A percentile compares a stretch with the other conserved stretches of the same genome.
These are phyloP conservation scores for Cystofilobasidium macerans DNA, from an alignment of 768 basidiomycete genomes.

Conservation along the genomic window DNA sequence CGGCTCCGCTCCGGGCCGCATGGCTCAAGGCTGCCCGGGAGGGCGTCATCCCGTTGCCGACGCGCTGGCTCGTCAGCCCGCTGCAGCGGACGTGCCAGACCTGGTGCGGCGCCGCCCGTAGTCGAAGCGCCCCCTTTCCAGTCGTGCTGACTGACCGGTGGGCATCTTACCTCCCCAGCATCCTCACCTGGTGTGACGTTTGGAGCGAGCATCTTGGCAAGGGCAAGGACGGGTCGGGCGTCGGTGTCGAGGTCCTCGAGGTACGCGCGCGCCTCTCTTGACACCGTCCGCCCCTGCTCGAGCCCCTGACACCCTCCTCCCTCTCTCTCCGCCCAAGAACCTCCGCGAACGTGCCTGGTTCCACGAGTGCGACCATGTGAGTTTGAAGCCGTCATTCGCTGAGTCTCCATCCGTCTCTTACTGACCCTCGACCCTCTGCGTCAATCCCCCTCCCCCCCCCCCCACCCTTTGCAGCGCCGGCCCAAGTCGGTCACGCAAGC, in stretches of 20 bases:
- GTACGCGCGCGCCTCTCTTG: background rate
- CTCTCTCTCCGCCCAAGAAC: background rate
- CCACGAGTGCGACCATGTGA: background rate
- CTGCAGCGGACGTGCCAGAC: slow-evolving; percentile 9
- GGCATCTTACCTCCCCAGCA: background rate
- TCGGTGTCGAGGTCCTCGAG: slow-evolving; percentile 4
- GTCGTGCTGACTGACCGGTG: background rate
- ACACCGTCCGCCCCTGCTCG: background rate
- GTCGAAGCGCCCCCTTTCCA: background rate
- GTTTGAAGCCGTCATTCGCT: background rate
- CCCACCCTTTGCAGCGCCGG: slow-evolving; percentile 5
- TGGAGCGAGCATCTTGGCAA: slow-evolving; percentile 11
- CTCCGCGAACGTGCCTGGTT: background rate
- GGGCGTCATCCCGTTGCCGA: slow-evolving; percentile 5
- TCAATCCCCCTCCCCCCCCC: too few relatives aligned
- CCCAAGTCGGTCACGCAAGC: slow-evolving; percentile 1
- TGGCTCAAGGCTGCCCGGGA: slow-evolving; percentile 1
- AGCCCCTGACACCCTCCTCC: background rate
- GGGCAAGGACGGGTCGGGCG: background rate
- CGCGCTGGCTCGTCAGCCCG: slow-evolving; percentile 6
- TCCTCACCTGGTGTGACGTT: slow-evolving; percentile 2
- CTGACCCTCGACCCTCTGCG: background rate
- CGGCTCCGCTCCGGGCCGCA: background rate
- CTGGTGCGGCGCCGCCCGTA: background rate
- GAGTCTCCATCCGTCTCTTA: background rate